A percentile compares a stretch with the other conserved stretches of the same genome.
phyloP scores from a whole-genome alignment of 306 rosid species.

The Carpinus fangiana region DNA sequence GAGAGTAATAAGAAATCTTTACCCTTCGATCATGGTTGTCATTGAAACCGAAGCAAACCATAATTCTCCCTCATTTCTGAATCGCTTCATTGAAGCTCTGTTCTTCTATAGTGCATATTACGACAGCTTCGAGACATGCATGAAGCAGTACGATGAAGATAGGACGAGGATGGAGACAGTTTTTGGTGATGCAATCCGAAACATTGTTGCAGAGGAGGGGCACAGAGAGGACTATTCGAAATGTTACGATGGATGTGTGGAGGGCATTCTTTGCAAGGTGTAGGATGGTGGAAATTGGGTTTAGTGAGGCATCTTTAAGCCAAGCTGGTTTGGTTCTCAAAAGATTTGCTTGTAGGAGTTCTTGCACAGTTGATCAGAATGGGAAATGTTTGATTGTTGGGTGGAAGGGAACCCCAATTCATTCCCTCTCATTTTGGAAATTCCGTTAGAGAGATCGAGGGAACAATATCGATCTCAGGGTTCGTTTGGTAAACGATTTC shows the following conservation, averaged over 20 bases:
- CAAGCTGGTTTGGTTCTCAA: slow-evolving; percentile 59
- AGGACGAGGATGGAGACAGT: slow-evolving; percentile 39
- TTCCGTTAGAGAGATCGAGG: slow-evolving; percentile 33
- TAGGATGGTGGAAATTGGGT: slow-evolving; percentile 51
- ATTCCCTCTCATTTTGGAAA: slow-evolving; percentile 76
- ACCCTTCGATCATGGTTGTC: slow-evolving; percentile 58
- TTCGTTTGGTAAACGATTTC: too few relatives aligned
- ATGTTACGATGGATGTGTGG: slow-evolving; percentile 77
- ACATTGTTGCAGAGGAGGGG: slow-evolving; percentile 62
- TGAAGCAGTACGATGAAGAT: slow-evolving; percentile 32
- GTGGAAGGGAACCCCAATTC: slow-evolving; percentile 78
- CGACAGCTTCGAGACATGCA: slow-evolving; percentile 52
- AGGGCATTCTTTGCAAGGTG: slow-evolving; percentile 69
- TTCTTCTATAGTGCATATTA: slow-evolving; percentile 53
- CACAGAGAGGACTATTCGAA: slow-evolving; percentile 47
- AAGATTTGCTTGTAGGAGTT: slow-evolving; percentile 39
- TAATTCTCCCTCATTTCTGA: slow-evolving; percentile 61
- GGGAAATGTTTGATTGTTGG: slow-evolving; percentile 49
- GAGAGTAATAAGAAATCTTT: slow-evolving; percentile 54
- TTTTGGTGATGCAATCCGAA: slow-evolving; percentile 42
- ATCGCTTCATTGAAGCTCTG: slow-evolving; percentile 66
- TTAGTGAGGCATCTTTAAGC: slow-evolving; percentile 55
- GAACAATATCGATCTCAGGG: too few relatives aligned
- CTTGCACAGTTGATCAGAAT: slow-evolving; percentile 49
- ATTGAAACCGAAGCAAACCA: slow-evolving; percentile 60